Conservation (phyloP, 208 protist genomes). For the Histomonas meleagridis region DNA sequence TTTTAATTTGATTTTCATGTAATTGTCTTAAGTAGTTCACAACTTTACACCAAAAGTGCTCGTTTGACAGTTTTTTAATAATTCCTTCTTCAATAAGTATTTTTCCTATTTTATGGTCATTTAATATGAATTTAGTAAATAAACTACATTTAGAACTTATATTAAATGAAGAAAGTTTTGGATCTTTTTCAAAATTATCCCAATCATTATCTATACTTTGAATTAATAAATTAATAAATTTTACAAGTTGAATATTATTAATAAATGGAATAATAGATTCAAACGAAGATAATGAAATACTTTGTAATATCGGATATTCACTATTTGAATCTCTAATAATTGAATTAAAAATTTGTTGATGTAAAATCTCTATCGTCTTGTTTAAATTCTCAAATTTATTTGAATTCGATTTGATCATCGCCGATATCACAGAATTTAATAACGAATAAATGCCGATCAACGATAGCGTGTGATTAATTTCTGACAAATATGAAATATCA, state of each 20-base stretch:
- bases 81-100: not conserved
- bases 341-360: not conserved
- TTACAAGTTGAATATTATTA: no score
- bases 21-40: not conserved
- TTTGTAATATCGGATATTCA: not conserved
- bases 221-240: no score
- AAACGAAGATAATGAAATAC: not conserved
- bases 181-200: not conserved
- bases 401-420: not conserved
- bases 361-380: not conserved
- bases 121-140: not conserved
- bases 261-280: not conserved
- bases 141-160: not conserved
- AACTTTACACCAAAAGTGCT: not conserved
- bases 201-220: not conserved
- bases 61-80: not conserved
- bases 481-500: not conserved
- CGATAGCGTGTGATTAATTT: not conserved
- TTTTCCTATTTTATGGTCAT: not conserved
- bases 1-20: not conserved
- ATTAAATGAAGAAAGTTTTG: not conserved
- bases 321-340: not conserved
- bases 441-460: not conserved
- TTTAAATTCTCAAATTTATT: not conserved
- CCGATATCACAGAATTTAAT: not conserved